phyloP scores from a whole-genome alignment of 148 eudicot genomes.

The Persicaria tinctoria region DNA sequence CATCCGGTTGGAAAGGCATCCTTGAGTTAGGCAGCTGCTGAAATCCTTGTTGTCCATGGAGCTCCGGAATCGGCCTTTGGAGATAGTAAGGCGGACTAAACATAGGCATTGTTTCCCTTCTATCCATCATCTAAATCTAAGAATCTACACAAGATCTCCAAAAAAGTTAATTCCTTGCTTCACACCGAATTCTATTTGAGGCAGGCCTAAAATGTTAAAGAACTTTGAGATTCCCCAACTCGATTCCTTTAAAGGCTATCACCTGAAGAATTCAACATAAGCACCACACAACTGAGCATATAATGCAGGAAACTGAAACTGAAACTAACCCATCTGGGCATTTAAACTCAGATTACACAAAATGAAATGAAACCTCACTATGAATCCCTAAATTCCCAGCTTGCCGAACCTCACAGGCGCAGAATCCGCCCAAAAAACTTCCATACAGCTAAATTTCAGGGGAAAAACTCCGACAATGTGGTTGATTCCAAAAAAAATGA shows the following conservation, averaged over 20 bases:
- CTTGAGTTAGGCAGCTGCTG: not conserved
- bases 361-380: not conserved
- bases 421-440: no score
- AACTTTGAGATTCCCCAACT: no score
- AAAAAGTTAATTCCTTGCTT: not conserved
- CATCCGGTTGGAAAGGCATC: not conserved
- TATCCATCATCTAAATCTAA: not conserved
- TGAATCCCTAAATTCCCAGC: no score
- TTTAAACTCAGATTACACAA: not conserved
- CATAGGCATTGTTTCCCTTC: slow-evolving; percentile 8
- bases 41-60: not conserved
- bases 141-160: not conserved
- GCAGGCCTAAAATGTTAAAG: no score
- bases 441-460: no score
- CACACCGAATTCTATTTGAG: no score
- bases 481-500: not conserved
- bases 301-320: not conserved
- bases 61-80: not conserved
- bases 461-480: not conserved
- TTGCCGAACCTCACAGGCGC: no score
- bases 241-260: not conserved
- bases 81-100: slow-evolving; percentile 1
- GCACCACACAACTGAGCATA: not conserved
- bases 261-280: not conserved
- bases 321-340: not conserved